Evolutionary conservation across 805 yeast genomes (phyloP).

Genomic region (Saturnispora sanitii): DNA sequence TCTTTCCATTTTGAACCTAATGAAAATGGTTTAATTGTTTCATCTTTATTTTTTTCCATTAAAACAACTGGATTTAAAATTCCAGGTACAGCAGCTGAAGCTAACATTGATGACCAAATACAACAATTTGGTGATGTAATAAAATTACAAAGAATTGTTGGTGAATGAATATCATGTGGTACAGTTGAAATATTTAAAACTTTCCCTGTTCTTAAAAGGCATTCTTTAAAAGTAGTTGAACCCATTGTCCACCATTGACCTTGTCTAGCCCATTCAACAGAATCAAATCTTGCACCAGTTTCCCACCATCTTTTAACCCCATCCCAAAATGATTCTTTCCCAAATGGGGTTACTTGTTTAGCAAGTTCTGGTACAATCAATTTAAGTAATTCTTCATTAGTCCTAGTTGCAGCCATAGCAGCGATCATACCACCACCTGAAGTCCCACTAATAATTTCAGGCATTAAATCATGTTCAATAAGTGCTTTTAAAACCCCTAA

Average conservation of each 20-base stretch:
- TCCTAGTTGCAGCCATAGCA: slow-evolving; percentile 58
- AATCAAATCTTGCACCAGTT: slow-evolving; percentile 74
- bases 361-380: slow-evolving; percentile 55
- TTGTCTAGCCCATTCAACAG: slow-evolving; percentile 64
- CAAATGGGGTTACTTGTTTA: slow-evolving; percentile 56
- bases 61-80: slow-evolving; percentile 69
- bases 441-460: slow-evolving; percentile 65
- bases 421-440: slow-evolving; percentile 78
- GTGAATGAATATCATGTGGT: slow-evolving; percentile 75
- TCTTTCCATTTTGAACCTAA: slow-evolving; percentile 72
- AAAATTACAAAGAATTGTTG: slow-evolving; percentile 67
- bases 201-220: slow-evolving; percentile 58
- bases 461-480: slow-evolving; percentile 55
- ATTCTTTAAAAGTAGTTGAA: slow-evolving; percentile 62
- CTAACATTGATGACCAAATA: slow-evolving; percentile 70
- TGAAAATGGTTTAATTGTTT: slow-evolving; percentile 50
- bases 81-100: slow-evolving; percentile 79
- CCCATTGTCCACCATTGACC: slow-evolving; percentile 64
- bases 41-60: slow-evolving; percentile 42
- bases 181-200: slow-evolving; percentile 66
- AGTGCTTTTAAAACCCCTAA: slow-evolving; percentile 68
- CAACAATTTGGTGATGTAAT: slow-evolving; percentile 73
- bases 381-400: slow-evolving; percentile 51
- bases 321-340: slow-evolving; percentile 43
- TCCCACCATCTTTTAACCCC: slow-evolving; percentile 59